These are phyloP conservation scores for Neurospora africana DNA, from an alignment of 495 filamentous ascomycete species.

Conservation along the genomic window DNA sequence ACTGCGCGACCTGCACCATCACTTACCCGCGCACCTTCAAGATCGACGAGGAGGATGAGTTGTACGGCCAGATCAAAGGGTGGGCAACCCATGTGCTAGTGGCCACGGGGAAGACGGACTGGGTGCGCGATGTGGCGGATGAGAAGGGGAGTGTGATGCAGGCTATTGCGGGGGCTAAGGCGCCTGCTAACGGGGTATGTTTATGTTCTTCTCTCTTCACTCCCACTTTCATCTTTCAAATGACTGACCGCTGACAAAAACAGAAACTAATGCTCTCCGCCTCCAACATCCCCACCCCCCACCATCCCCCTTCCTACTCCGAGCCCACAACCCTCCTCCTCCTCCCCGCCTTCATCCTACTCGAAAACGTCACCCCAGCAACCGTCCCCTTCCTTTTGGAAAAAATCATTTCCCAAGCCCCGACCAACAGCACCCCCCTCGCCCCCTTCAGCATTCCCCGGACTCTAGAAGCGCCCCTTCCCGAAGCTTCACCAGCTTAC, in stretches of 20 bases:
- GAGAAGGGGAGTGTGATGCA: slow-evolving; percentile 94
- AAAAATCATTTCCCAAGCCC: slow-evolving; percentile 56
- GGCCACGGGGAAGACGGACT: slow-evolving; percentile 90
- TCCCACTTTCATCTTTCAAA: background rate
- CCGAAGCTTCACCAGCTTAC: slow-evolving; percentile 18
- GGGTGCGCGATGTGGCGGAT: slow-evolving; percentile 81
- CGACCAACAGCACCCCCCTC: slow-evolving; percentile 69
- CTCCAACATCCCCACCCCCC: slow-evolving; percentile 77
- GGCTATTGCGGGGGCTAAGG: slow-evolving; percentile 57
- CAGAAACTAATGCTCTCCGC: slow-evolving; percentile 86
- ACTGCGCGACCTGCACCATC: slow-evolving; percentile 76
- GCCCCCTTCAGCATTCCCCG: slow-evolving; percentile 23
- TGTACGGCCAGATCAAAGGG: slow-evolving; percentile 81
- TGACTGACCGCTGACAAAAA: background rate
- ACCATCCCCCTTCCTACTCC: slow-evolving; percentile 41
- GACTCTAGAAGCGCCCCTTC: slow-evolving; percentile 45
- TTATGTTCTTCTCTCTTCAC: background rate
- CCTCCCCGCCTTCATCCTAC: slow-evolving; percentile 74
- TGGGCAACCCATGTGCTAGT: slow-evolving; percentile 87
- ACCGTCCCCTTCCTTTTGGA: slow-evolving; percentile 63
- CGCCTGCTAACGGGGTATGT: slow-evolving; percentile 65
- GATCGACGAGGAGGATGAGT: slow-evolving; percentile 64
- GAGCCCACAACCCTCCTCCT: slow-evolving; percentile 75
- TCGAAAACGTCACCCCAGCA: slow-evolving; percentile 76
- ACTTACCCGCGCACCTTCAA: slow-evolving; percentile 60